phyloP scores from a whole-genome alignment of 306 rosid genomes.

The Rosa lucieae region DNA sequence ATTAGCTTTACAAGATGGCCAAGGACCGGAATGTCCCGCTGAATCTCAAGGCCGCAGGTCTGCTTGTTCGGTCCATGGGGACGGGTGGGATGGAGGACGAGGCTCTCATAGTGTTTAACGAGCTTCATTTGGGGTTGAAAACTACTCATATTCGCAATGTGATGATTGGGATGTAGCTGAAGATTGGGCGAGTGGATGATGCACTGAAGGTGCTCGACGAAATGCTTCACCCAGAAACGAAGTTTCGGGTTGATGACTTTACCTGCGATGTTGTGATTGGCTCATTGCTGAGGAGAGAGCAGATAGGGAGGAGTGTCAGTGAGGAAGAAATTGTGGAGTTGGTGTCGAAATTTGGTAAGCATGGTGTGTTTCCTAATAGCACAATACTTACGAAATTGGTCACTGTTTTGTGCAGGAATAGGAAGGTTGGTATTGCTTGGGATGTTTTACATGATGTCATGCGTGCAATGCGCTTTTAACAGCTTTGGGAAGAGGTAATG shows the following conservation, averaged over 20 bases:
- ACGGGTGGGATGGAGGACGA: slow-evolving; percentile 50
- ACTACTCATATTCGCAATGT: slow-evolving; percentile 50
- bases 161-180: slow-evolving; percentile 31
- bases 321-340: slow-evolving; percentile 50
- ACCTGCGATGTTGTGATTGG: slow-evolving; percentile 52
- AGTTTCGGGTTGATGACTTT: slow-evolving; percentile 39
- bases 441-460: slow-evolving; percentile 53
- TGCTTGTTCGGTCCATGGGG: slow-evolving; percentile 41
- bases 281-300: slow-evolving; percentile 33
- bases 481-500: slow-evolving; percentile 51
- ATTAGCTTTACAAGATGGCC: slow-evolving; percentile 39
- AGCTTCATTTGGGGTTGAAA: slow-evolving; percentile 39
- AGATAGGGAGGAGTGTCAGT: slow-evolving; percentile 30
- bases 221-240: slow-evolving; percentile 51
- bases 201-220: slow-evolving; percentile 63
- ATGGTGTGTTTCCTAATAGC: slow-evolving; percentile 47
- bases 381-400: slow-evolving; percentile 55
- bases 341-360: slow-evolving; percentile 47
- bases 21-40: slow-evolving; percentile 33
- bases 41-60: slow-evolving; percentile 27
- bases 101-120: slow-evolving; percentile 36
- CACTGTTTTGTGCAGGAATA: slow-evolving; percentile 44
- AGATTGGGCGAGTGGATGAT: slow-evolving; percentile 36
- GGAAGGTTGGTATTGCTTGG: slow-evolving; percentile 57
- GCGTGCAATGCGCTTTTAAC: slow-evolving; percentile 71